Base-by-base conservation (phyloP, 2,329 filamentous ascomycete species). In the Penicillium psychrosexuale region DNA sequence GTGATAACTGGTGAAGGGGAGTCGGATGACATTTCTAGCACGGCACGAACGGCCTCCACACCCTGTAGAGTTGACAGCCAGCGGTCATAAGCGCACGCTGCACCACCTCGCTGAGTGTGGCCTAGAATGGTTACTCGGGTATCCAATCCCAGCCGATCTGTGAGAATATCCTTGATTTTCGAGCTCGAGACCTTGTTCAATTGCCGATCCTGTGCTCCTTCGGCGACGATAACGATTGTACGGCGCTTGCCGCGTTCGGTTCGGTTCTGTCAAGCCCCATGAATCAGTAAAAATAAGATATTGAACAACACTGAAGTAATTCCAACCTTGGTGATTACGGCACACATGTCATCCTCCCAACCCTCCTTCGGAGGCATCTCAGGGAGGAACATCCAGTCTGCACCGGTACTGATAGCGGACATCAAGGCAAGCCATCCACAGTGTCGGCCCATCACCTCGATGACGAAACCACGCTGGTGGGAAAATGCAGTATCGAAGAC, bases 371-470 rank as follows among this genome's bases (percentile, higher is more conserved):
- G 90, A 56, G 94, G 94, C 71, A 92, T 91, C 76, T 99, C 94
- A 0, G 94, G 94, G 61, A 97, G 93, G 74, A 99, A 97, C 66
- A 97, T 84, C 75, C 95, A 99, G 74, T 99, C 94, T 15, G 94
- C 92, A 47, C 93, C 94, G 0, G 91, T 96, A 55, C 90, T 92
- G 56, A 99, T 92, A 67, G 92, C 93, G 13, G 93, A 89, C 88
- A 97, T 97, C 58, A 99, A 82, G 38, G 94, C 94, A 59, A 99
- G 81, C 94, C 94, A 99, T 59, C 94, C 94, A 72, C 94, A 99
- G 76, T 99, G 93, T 56, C 94, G 84, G 47, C 94, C 94, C 94
- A 99, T 99, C 67, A 99, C 94, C 74, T 97, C 94, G 59, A 99
- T 89, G 54, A 99, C 92, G 74, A 99, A 99, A 37, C 94, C 94